A percentile compares a stretch with the other conserved stretches of the same genome.
Evolutionary conservation across 2,329 filamentous ascomycete genomes (phyloP).

Genomic region (Calcarisporium arbuscula): DNA sequence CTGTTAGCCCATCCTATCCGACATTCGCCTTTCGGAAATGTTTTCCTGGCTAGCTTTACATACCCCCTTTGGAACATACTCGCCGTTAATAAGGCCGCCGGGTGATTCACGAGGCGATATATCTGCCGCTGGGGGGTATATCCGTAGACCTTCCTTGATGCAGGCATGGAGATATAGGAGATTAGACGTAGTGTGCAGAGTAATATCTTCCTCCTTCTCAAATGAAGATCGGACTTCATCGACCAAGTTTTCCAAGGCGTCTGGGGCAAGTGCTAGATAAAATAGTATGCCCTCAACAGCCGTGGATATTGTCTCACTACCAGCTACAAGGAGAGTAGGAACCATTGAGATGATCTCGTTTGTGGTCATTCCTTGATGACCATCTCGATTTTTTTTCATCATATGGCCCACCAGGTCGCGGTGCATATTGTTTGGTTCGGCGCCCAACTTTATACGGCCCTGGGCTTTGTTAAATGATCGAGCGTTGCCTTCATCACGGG

Average conservation of each 20-base stretch:
- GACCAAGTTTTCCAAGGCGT: constrained; percentile 21
- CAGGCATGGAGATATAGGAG: constrained; percentile 30
- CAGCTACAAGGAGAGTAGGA: constrained; percentile 19
- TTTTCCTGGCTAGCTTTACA: no score
- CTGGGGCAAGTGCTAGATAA: constrained; percentile 22
- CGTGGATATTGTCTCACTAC: constrained; percentile 27
- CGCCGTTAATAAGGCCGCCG: constrained; percentile 25
- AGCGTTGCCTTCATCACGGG: constrained; percentile 7
- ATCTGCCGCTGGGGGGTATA: constrained; percentile 28
- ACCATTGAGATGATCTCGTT: constrained; percentile 25
- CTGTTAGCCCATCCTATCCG: no score
- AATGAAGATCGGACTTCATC: constrained; percentile 29
- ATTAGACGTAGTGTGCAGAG: constrained; percentile 20
- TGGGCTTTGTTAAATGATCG: constrained; percentile 16
- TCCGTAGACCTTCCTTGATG: constrained; percentile 35
- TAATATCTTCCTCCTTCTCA: constrained; percentile 28
- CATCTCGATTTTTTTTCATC: constrained; percentile 21
- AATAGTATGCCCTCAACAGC: constrained; percentile 21
- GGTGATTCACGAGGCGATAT: constrained; percentile 18
- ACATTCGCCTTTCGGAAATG: no score
- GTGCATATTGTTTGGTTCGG: constrained; percentile 13
- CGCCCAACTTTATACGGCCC: constrained; percentile 10
- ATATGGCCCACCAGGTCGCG: constrained; percentile 19
- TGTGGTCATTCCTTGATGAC: constrained; percentile 20
- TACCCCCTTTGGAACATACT: constrained; percentile 26